Percentiles rank a stretch among this genome's conserved stretches.
Conservation (phyloP, 2,329 filamentous ascomycete genomes). For the Aspergillus novoparasiticus region DNA sequence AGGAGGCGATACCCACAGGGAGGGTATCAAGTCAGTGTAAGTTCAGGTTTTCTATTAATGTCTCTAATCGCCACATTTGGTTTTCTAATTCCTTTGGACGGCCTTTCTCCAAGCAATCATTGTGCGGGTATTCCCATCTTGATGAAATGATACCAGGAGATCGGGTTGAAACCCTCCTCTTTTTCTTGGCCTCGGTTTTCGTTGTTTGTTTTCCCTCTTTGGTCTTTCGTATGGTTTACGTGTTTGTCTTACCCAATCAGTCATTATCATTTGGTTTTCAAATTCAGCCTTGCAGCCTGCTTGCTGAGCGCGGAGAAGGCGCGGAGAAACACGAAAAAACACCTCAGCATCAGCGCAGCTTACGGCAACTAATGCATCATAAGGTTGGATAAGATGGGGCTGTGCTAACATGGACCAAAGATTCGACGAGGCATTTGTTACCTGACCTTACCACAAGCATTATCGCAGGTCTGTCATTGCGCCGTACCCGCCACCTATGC, state of each 20-base stretch:
- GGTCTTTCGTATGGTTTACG: neutral
- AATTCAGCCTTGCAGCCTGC: neutral
- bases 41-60: neutral
- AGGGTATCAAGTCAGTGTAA: slow-evolving; percentile 5
- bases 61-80: neutral
- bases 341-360: neutral
- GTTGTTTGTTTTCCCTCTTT: neutral
- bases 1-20: slow-evolving; percentile 4
- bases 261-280: neutral
- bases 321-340: neutral
- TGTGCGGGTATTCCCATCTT: neutral
- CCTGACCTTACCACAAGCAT: neutral
- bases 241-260: neutral
- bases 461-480: slow-evolving; percentile 6
- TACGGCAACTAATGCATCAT: neutral
- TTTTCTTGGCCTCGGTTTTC: neutral
- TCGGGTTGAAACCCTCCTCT: neutral
- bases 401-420: slow-evolving; percentile 1
- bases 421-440: slow-evolving; percentile 8
- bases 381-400: neutral
- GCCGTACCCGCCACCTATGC: too few relatives aligned
- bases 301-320: neutral
- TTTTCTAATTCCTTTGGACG: neutral
- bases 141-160: neutral
- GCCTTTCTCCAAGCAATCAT: neutral